Percentiles rank a stretch among this genome's conserved stretches.
Evolutionary conservation across 2,329 filamentous ascomycete species (phyloP).

Genomic region (Pseudogymnoascus sp.): DNA sequence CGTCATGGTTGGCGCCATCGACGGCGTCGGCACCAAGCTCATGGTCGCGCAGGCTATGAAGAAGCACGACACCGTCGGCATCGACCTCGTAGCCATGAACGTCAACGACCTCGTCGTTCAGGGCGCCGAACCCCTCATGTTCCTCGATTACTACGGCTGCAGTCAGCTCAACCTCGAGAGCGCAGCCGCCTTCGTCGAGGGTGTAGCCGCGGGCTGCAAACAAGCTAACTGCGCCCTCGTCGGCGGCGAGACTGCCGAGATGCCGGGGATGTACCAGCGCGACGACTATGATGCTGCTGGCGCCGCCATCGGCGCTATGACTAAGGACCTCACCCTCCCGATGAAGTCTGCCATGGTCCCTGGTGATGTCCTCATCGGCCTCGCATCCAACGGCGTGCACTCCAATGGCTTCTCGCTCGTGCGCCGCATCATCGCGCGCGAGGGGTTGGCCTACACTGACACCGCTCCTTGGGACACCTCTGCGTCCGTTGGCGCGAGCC

Average conservation of each 20-base stretch:
- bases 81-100: conserved; percentile 97
- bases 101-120: conserved; percentile 97
- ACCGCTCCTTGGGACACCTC: conserved; percentile 65
- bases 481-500: conserved; percentile 59
- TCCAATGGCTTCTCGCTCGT: conserved; percentile 98
- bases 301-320: conserved; percentile 77
- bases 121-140: conserved; percentile 88
- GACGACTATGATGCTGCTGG: conserved; percentile 92
- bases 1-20: conserved; percentile 85
- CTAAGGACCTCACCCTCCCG: conserved; percentile 61
- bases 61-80: conserved; percentile 89
- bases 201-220: conserved; percentile 79
- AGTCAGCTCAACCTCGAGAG: conserved; percentile 71
- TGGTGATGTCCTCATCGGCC: conserved; percentile 78
- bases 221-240: conserved; percentile 81
- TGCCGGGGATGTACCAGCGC: conserved; percentile 80
- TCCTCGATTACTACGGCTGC: conserved; percentile 97
- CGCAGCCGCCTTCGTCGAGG: conserved; percentile 79
- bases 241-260: conserved; percentile 96
- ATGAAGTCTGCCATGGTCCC: conserved; percentile 63
- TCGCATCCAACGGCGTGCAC: conserved; percentile 80
- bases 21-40: conserved; percentile 93
- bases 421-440: conserved; percentile 71
- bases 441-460: conserved; percentile 62
- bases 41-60: conserved; percentile 86